Conservation (phyloP, 345 rosid genomes). For the Ceriops zippeliana region DNA sequence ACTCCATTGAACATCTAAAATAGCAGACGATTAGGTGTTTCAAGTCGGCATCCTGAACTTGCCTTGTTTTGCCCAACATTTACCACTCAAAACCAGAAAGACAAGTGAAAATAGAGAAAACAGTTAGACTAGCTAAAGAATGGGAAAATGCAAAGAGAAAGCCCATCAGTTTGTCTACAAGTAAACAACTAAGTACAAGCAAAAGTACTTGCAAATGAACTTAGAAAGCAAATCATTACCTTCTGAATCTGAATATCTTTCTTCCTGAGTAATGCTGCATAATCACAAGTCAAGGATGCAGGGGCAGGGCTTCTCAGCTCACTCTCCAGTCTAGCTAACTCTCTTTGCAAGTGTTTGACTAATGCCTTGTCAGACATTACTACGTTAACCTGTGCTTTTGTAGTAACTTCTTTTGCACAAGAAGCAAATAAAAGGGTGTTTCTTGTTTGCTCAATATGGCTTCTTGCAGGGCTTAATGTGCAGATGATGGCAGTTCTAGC, state of each 20-base stretch:
- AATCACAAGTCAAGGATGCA: constrained; percentile 52
- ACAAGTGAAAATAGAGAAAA: too few species aligned
- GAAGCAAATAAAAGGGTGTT: constrained; percentile 95
- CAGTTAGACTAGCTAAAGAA: too few species aligned
- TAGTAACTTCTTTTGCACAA: constrained; percentile 94
- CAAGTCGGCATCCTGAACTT: too few species aligned
- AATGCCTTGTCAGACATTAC: constrained; percentile 98
- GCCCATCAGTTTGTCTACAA: neutral
- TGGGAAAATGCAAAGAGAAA: neutral
- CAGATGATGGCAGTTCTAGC: constrained; percentile 96
- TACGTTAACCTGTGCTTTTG: constrained; percentile 94
- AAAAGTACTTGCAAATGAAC: neutral
- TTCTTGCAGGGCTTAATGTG: constrained; percentile 92
- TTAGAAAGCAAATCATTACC: constrained; percentile 36
- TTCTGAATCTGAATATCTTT: constrained; percentile 89
- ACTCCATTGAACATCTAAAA: too few species aligned
- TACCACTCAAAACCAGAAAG: too few species aligned
- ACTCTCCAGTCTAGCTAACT: constrained; percentile 86
- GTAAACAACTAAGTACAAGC: neutral
- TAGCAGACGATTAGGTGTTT: too few species aligned
- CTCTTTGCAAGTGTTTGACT: constrained; percentile 91
- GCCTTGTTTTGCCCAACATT: too few species aligned
- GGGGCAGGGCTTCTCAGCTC: constrained; percentile 77
- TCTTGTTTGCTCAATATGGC: constrained; percentile 98
- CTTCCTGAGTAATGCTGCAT: constrained; percentile 62